Conservation (phyloP, 2,329 filamentous ascomycete genomes). For the Aspergillus sp. region DNA sequence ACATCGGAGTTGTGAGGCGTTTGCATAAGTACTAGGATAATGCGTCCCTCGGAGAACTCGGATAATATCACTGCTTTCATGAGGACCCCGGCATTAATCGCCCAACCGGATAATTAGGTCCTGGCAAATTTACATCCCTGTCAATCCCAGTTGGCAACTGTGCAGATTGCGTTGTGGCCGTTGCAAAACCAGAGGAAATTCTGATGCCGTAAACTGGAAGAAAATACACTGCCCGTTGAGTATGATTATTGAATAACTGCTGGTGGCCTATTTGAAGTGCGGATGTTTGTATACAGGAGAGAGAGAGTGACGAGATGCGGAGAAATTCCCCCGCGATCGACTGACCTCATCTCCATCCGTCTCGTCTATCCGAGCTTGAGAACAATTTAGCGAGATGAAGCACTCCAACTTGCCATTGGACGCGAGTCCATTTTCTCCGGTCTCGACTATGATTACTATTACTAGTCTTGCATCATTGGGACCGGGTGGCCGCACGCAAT, state of each 20-base stretch:
- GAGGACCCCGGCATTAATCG: neutral
- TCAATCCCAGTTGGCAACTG: neutral
- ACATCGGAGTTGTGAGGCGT: neutral
- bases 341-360: neutral
- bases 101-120: constrained; percentile 7
- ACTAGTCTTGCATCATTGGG: no score
- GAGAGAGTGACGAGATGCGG: neutral
- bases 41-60: no score
- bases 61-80: no score
- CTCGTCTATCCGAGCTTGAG: neutral
- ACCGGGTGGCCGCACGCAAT: neutral
- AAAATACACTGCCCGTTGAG: no score
- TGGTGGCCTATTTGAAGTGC: no score
- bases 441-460: neutral
- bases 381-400: neutral
- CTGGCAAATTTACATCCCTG: neutral
- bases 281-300: neutral
- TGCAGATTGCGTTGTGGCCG: no score
- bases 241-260: no score
- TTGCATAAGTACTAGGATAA: neutral
- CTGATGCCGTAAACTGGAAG: no score
- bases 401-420: neutral
- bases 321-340: constrained; percentile 16
- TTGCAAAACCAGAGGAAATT: no score
- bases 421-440: neutral